These are phyloP conservation scores for Suhomyces yuchorum DNA, from an alignment of 1,139 yeast species.

Conservation along the genomic window DNA sequence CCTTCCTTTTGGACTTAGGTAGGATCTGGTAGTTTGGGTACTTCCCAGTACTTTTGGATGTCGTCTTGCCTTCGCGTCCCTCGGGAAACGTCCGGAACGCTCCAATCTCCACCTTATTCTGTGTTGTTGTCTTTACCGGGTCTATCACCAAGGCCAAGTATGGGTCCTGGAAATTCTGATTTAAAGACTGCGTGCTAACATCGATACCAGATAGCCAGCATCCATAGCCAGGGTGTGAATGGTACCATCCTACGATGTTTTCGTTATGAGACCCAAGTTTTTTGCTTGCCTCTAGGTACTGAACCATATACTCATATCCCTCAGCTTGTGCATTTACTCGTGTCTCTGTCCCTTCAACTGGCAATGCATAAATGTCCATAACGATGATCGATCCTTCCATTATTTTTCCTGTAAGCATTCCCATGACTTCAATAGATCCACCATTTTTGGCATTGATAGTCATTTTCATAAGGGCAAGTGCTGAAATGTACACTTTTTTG, in stretches of 20 bases:
- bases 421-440: conserved; percentile 93
- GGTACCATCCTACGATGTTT: conserved; percentile 91
- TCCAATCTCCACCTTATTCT: conserved; percentile 80
- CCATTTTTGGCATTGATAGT: conserved; percentile 81
- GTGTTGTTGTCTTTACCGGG: conserved; percentile 67
- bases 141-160: conserved; percentile 87
- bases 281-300: conserved; percentile 65
- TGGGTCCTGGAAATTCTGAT: conserved; percentile 89
- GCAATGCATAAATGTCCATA: conserved; percentile 81
- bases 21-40: conserved; percentile 22
- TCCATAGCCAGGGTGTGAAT: conserved; percentile 97
- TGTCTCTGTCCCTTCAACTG: conserved; percentile 96
- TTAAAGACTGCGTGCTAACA: conserved; percentile 81
- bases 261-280: conserved; percentile 48
- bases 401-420: conserved; percentile 84
- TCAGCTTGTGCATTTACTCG: conserved; percentile 93
- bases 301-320: conserved; percentile 94
- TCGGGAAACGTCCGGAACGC: conserved; percentile 84
- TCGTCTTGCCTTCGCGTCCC: conserved; percentile 22
- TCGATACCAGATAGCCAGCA: conserved; percentile 93
- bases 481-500: conserved; percentile 65
- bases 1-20: conserved; percentile 54
- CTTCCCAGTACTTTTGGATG: conserved; percentile 3
- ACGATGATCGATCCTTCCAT: conserved; percentile 62
- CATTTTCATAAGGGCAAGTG: conserved; percentile 80